Conservation (phyloP, 768 basidiomycete species). For the Lactarius sp. region DNA sequence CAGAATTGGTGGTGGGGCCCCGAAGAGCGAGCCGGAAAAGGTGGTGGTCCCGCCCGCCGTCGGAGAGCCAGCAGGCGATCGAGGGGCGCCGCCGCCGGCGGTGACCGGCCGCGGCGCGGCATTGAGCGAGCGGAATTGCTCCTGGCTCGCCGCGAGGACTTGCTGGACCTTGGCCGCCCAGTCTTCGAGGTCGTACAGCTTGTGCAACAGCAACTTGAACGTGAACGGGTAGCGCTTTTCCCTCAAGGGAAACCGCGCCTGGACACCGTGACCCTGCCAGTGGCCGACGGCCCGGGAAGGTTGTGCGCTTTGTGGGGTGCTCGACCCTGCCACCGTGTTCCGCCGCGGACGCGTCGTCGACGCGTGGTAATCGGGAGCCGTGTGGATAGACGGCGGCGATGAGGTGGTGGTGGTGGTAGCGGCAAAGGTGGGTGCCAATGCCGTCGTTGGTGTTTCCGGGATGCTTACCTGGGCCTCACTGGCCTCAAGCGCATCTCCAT, state of each 20-base stretch:
- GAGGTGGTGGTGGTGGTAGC: neutral
- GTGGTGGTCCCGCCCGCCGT: neutral
- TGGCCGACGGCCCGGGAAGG: neutral
- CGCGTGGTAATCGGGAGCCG: neutral
- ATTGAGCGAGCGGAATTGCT: conserved; percentile 21
- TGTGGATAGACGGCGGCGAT: neutral
- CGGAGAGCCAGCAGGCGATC: conserved; percentile 9
- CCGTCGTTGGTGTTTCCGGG: conserved; percentile 16
- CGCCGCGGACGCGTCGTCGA: conserved; percentile 17
- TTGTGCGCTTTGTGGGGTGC: neutral
- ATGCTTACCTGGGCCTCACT: conserved; percentile 10
- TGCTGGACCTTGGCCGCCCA: conserved; percentile 25
- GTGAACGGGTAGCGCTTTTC: conserved; percentile 26
- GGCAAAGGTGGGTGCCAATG: conserved; percentile 12
- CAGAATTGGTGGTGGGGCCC: neutral
- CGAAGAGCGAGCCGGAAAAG: conserved; percentile 12
- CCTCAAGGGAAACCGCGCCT: conserved; percentile 18
- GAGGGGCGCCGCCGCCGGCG: neutral
- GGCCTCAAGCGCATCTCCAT: conserved; percentile 1
- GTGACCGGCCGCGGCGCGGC: neutral
- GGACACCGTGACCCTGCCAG: neutral
- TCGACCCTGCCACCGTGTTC: conserved; percentile 19
- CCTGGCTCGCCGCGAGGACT: conserved; percentile 25
- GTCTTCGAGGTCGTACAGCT: conserved; percentile 25
- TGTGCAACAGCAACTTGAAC: conserved; percentile 26